These are phyloP conservation scores for Udeniomyces megalosporus DNA, from an alignment of 768 basidiomycete genomes.

Conservation along the genomic window DNA sequence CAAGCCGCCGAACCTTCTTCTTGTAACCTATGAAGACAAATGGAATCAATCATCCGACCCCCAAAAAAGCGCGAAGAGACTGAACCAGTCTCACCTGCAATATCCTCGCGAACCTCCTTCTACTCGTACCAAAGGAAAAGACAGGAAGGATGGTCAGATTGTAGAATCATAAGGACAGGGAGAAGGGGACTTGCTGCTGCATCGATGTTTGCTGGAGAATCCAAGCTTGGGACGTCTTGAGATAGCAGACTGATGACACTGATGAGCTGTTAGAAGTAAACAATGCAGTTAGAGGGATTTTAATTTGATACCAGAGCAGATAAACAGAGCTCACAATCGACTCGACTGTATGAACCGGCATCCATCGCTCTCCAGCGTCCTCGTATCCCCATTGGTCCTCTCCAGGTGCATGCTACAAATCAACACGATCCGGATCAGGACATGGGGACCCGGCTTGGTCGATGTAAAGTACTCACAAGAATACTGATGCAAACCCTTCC, in stretches of 20 bases:
- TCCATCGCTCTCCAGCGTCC: slow-evolving; percentile 90
- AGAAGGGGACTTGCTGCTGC: slow-evolving; percentile 42
- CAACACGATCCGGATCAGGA: not conserved
- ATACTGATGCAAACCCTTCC: slow-evolving; percentile 36
- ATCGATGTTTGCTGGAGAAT: slow-evolving; percentile 91
- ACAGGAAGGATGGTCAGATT: not conserved
- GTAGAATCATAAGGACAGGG: not conserved
- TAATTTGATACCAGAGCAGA: not conserved
- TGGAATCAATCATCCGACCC: not conserved
- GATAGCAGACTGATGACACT: slow-evolving; percentile 93
- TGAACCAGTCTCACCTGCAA: slow-evolving; percentile 21
- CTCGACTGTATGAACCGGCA: slow-evolving; percentile 93
- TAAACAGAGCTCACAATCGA: slow-evolving; percentile 56
- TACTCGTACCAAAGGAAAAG: not conserved
- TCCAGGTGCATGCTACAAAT: slow-evolving; percentile 68
- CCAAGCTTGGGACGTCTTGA: slow-evolving; percentile 73
- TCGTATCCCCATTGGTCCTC: slow-evolving; percentile 91
- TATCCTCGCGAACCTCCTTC: slow-evolving; percentile 27
- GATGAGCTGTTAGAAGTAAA: slow-evolving; percentile 46
- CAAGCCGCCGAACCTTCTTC: slow-evolving; percentile 75
- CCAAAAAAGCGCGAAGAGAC: not conserved
- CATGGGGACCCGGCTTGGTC: not conserved
- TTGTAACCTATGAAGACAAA: slow-evolving; percentile 45
- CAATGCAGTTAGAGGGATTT: not conserved
- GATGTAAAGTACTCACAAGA: slow-evolving; percentile 22